A percentile compares a stretch with the other conserved stretches of the same genome.
Evolutionary conservation across 306 rosid genomes (phyloP).

Genomic region (Lotus japonicus): DNA sequence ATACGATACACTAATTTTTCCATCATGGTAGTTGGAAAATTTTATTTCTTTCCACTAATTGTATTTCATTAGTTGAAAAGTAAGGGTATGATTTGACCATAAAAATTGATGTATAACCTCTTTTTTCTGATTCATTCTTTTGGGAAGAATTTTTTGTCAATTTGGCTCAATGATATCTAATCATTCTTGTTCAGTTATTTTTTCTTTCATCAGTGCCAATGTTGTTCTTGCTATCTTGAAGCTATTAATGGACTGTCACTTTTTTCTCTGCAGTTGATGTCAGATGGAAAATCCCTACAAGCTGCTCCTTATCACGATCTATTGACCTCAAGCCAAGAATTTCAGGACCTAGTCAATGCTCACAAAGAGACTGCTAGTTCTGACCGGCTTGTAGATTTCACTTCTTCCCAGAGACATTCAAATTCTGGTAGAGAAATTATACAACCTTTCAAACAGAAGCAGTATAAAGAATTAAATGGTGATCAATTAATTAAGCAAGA

Average conservation of each 20-base stretch:
- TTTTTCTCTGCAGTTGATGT: conserved; percentile 34
- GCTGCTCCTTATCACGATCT: conserved; percentile 35
- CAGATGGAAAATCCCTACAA: conserved; percentile 32
- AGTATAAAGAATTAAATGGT: background rate
- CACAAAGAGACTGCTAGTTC: conserved; percentile 39
- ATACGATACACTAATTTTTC: too few relatives aligned
- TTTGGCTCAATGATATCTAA: too few relatives aligned
- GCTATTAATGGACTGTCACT: too few relatives aligned
- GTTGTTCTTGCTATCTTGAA: too few relatives aligned
- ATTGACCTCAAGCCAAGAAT: conserved; percentile 37
- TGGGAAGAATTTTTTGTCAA: too few relatives aligned
- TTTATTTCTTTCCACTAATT: too few relatives aligned
- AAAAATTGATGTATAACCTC: too few relatives aligned
- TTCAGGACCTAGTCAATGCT: conserved; percentile 49
- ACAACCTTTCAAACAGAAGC: background rate
- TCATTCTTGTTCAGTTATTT: too few relatives aligned
- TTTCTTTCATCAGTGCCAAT: too few relatives aligned
- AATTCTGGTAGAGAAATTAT: conserved; percentile 8
- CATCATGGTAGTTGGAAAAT: too few relatives aligned
- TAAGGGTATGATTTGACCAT: too few relatives aligned
- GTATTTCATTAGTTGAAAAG: too few relatives aligned
- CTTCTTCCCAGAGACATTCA: background rate
- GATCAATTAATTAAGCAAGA: conserved; percentile 44
- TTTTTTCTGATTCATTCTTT: background rate
- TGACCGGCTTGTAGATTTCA: background rate